Evolutionary conservation across 768 basidiomycete genomes (phyloP), one percentile per base, ranked within the genome.

Genomic region (Sporobolomyces roseus): DNA sequence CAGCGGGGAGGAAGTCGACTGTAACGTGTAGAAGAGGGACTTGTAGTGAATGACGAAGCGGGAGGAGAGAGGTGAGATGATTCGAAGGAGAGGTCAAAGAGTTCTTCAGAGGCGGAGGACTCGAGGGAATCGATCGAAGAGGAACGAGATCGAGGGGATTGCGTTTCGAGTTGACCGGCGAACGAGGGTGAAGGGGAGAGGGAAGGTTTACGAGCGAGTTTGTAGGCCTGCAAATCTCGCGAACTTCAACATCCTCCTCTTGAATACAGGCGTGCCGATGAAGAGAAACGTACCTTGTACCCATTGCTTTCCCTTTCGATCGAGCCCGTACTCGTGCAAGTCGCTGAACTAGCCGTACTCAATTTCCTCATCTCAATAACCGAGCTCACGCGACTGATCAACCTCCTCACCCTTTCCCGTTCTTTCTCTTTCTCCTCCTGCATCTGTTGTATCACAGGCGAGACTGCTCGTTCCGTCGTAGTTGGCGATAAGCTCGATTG

Each of bases 241-340:
- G 27, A 46, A 30, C 38, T 41, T 41, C 38, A 17, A 41, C n/a
- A n/a, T n/a, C n/a, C n/a, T n/a, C n/a, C n/a, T n/a, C n/a, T n/a
- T n/a, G n/a, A n/a, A n/a, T n/a, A n/a, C n/a, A n/a, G n/a, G n/a
- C n/a, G n/a, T n/a, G 17, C 10, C 38, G 38, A 9, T 9, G 17
- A 41, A 41, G 38, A 41, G 38, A 17, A 9, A 41, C 45, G 48
- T 32, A 65, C 68, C 63, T 43, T 69, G 51, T 69, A 69, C 25
- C 68, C 63, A 3, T 43, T 52, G 12, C 32, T 30, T n/a, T 48
- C 49, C 27, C 12, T 45, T 46, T 14, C 25, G 10, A 27, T 50
- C 43, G 23, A n/a, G n/a, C n/a, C n/a, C n/a, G n/a, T n/a, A n/a
- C 53, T 38, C 10, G 13, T 46, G 13, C 52, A n/a, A n/a, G n/a